Evolutionary conservation across 495 filamentous ascomycete species (phyloP), one percentile per base, ranked within the genome.

Genomic region (Neurospora africana): DNA sequence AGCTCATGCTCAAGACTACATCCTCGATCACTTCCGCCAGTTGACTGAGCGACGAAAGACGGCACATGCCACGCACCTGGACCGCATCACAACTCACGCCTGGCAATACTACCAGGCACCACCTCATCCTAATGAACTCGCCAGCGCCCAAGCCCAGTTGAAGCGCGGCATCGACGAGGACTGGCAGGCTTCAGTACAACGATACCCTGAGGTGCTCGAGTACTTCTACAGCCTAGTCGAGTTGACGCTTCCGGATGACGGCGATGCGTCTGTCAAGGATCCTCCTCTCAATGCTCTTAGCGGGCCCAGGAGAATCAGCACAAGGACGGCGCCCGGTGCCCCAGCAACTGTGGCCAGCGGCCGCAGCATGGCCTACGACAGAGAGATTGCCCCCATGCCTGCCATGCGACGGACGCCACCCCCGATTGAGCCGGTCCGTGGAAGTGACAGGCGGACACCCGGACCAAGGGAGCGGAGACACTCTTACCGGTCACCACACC

Each of bases 101-200:
- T 84, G 86, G 61, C 88, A 89, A 79, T 86, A 85, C 77, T 88
- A 85, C 78, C 81, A 82, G 73, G 80, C 83, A 1, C 83, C 82
- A 30, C 87, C 87, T 43, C 86, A 88, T 71, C 87, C 86, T 15
- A 84, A 80, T 74, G 84, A 91, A 77, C 83, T 92, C 38, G 80
- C 83, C 30, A 83, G 84, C 38, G 89, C 88, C 33, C 84, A 91
- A 74, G 82, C 83, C 9, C 82, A 84, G 73, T 84, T 91, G 70
- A 90, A 91, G 78, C 83, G 86, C 43, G 91, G 89, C 74, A 89
- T 92, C 78, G 90, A 92, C 76, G 89, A 90, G 41, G 91, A 93
- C 81, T 93, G 91, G 91, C 84, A 87, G 74, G 82, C 85, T 9
- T 88, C 86, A 37, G 90, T 92, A 41, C 87, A 91, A 70, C 83